These are phyloP conservation scores for Oxytropis ochrocephala DNA, from an alignment of 306 rosid species.

Conservation along the genomic window DNA sequence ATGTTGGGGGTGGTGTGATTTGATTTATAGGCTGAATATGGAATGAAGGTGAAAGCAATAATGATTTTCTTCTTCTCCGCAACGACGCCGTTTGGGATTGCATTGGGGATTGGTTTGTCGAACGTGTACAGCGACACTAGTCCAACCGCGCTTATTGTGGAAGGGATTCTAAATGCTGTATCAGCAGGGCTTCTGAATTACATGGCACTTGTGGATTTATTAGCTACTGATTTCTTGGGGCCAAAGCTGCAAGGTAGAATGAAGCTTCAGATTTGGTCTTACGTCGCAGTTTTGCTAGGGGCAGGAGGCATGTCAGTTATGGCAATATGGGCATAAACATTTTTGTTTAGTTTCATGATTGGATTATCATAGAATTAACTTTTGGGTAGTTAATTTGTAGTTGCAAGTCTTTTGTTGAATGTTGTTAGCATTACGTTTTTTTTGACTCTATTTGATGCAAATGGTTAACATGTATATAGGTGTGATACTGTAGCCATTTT, in stretches of 20 bases:
- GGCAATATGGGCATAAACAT: constrained; percentile 61
- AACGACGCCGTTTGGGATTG: constrained; percentile 68
- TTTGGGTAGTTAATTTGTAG: neutral
- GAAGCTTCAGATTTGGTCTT: constrained; percentile 41
- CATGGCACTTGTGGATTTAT: constrained; percentile 62
- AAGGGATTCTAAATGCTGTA: constrained; percentile 51
- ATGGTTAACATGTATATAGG: no score
- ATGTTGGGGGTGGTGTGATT: neutral
- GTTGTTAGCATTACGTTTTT: no score
- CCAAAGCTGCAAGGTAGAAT: constrained; percentile 37
- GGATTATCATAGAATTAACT: neutral
- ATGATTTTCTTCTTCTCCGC: constrained; percentile 57
- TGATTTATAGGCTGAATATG: constrained; percentile 47
- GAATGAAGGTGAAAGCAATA: constrained; percentile 25
- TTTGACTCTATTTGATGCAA: no score
- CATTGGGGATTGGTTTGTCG: constrained; percentile 49
- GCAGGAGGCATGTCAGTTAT: constrained; percentile 63
- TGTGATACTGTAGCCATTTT: no score
- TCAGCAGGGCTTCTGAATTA: constrained; percentile 64
- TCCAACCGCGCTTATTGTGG: constrained; percentile 50
- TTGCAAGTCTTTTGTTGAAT: neutral
- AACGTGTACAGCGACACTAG: constrained; percentile 44
- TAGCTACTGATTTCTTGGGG: constrained; percentile 56
- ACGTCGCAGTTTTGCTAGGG: constrained; percentile 49
- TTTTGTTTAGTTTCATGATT: neutral